phyloP scores from a whole-genome alignment of 2,329 filamentous ascomycete species.

The Westerdykella ornata region DNA sequence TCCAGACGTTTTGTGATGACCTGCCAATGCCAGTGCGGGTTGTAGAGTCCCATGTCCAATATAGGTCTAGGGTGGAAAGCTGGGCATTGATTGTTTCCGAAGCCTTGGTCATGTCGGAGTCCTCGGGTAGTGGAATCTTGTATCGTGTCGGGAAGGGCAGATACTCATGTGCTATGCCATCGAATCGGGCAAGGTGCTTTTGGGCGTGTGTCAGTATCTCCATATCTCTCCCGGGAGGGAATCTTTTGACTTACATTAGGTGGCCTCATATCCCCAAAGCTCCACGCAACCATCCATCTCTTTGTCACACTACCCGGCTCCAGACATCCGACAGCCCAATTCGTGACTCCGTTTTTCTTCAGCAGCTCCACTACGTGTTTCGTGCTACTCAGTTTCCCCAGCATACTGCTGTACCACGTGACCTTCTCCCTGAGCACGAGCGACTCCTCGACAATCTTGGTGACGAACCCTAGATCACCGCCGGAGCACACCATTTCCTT shows the following conservation, averaged over 20 bases:
- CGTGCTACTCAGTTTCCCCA: conserved; percentile 70
- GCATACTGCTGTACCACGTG: conserved; percentile 86
- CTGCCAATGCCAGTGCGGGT: conserved; percentile 55
- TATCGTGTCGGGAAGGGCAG: conserved; percentile 49
- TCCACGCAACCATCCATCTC: conserved; percentile 87
- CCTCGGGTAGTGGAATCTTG: conserved; percentile 39
- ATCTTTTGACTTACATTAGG: conserved; percentile 36
- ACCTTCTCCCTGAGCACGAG: conserved; percentile 54
- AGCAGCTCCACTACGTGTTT: conserved; percentile 55
- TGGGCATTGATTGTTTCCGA: conserved; percentile 43
- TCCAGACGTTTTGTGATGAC: conserved; percentile 69
- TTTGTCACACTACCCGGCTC: conserved; percentile 68
- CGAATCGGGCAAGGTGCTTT: conserved; percentile 21
- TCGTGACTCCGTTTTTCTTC: conserved; percentile 54
- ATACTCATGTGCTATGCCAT: conserved; percentile 44
- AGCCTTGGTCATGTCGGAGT: conserved; percentile 19
- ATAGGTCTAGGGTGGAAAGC: conserved; percentile 51
- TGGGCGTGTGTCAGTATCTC: not conserved
- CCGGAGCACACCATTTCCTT: conserved; percentile 80
- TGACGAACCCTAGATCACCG: conserved; percentile 70
- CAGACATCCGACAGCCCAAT: conserved; percentile 77
- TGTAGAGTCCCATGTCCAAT: conserved; percentile 58
- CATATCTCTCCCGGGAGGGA: not conserved
- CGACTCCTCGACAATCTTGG: conserved; percentile 64
- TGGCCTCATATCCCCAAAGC: conserved; percentile 63